Conservation (phyloP, 768 basidiomycete genomes). For the Tricholoma hemisulphureum region DNA sequence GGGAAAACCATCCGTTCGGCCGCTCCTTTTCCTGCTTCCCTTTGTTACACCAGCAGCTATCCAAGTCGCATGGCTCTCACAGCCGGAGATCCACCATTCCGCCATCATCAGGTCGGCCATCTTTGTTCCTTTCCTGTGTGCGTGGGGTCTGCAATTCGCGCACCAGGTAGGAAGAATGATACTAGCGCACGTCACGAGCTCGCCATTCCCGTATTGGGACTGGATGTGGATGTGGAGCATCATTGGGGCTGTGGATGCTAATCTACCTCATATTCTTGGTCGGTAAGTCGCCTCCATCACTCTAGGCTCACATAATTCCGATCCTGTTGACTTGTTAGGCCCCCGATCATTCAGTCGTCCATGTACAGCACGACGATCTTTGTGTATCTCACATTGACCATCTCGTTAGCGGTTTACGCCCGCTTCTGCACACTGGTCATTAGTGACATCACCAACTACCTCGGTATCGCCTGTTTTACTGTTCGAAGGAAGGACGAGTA, state of each 20-base stretch:
- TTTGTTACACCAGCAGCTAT: slow-evolving; percentile 69
- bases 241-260: slow-evolving; percentile 79
- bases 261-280: slow-evolving; percentile 64
- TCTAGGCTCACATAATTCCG: neutral
- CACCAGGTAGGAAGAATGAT: slow-evolving; percentile 93
- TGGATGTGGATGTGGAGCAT: slow-evolving; percentile 82
- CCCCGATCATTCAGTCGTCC: slow-evolving; percentile 75
- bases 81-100: slow-evolving; percentile 58
- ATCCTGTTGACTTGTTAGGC: slow-evolving; percentile 27
- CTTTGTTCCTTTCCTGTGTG: slow-evolving; percentile 84
- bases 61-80: slow-evolving; percentile 79
- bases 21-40: slow-evolving; percentile 76
- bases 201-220: slow-evolving; percentile 84
- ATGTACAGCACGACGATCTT: slow-evolving; percentile 62
- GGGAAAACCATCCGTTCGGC: slow-evolving; percentile 44
- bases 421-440: slow-evolving; percentile 85
- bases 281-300: slow-evolving; percentile 44
- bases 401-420: slow-evolving; percentile 70
- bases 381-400: slow-evolving; percentile 38
- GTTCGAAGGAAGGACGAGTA: slow-evolving; percentile 79
- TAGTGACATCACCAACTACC: slow-evolving; percentile 80
- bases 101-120: slow-evolving; percentile 72
- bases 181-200: slow-evolving; percentile 84
- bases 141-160: slow-evolving; percentile 91
- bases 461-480: slow-evolving; percentile 94